phyloP scores from a whole-genome alignment of 345 rosid genomes.

The Populus nigra region DNA sequence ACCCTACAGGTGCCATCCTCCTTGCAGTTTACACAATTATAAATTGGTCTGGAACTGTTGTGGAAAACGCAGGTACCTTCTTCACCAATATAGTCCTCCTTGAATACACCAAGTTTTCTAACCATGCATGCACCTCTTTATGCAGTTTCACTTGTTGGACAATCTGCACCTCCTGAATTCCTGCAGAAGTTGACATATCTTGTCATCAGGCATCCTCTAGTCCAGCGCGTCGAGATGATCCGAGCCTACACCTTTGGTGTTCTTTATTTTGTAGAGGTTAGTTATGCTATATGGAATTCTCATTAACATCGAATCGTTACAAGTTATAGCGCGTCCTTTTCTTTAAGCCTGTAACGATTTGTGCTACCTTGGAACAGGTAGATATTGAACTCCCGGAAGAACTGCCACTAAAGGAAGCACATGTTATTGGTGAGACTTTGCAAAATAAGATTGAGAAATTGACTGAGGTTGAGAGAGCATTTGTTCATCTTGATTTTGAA shows the following conservation, averaged over 20 bases:
- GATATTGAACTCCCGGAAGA: slow-evolving; percentile 35
- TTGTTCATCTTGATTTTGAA: slow-evolving; percentile 49
- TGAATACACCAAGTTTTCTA: background rate
- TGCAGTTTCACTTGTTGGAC: slow-evolving; percentile 78
- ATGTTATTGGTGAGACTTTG: slow-evolving; percentile 36
- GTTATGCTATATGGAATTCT: slow-evolving; percentile 10
- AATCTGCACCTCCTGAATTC: slow-evolving; percentile 79
- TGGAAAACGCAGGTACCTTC: slow-evolving; percentile 75
- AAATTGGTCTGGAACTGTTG: slow-evolving; percentile 84
- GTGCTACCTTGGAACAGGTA: slow-evolving; percentile 9
- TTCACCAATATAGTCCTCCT: background rate
- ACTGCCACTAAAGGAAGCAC: slow-evolving; percentile 34
- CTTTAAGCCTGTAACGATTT: background rate
- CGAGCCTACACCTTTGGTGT: slow-evolving; percentile 90
- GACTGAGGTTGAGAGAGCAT: slow-evolving; percentile 41
- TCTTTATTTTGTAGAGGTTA: slow-evolving; percentile 87
- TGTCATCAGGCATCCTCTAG: slow-evolving; percentile 57
- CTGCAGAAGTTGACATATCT: slow-evolving; percentile 73
- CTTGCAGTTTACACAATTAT: slow-evolving; percentile 75
- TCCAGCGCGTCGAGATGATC: slow-evolving; percentile 73
- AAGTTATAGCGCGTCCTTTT: background rate
- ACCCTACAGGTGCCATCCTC: slow-evolving; percentile 71
- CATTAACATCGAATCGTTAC: too few species aligned
- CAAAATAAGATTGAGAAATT: slow-evolving; percentile 39
- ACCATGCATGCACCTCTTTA: background rate